A percentile compares a stretch with the other conserved stretches of the same genome.
phyloP scores from a whole-genome alignment of 306 rosid genomes.

The Vicia villosa region DNA sequence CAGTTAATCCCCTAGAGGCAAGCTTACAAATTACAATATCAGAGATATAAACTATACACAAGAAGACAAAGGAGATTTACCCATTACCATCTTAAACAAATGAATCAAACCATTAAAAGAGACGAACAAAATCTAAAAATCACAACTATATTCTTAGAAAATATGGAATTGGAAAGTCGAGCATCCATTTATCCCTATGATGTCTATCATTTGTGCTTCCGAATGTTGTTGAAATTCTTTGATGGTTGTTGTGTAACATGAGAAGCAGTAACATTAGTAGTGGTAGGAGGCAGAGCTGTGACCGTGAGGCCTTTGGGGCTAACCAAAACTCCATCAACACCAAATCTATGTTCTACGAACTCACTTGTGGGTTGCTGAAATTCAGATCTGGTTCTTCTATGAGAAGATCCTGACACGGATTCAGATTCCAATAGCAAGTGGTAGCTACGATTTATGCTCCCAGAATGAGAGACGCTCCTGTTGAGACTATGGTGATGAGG shows the following conservation, averaged over 20 bases:
- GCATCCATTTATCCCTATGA: no score
- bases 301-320: constrained; percentile 27
- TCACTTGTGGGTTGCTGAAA: constrained; percentile 48
- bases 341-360: constrained; percentile 42
- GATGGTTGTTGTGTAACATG: constrained; percentile 24
- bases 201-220: constrained; percentile 33
- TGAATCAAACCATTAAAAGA: constrained; percentile 25
- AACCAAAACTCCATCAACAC: constrained; percentile 28
- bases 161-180: background rate
- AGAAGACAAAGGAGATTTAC: constrained; percentile 19
- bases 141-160: background rate
- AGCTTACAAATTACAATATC: constrained; percentile 24
- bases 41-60: constrained; percentile 41
- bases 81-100: constrained; percentile 37
- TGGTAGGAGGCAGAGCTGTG: background rate
- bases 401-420: constrained; percentile 62
- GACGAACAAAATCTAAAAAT: constrained; percentile 7
- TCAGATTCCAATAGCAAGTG: constrained; percentile 53
- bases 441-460: constrained; percentile 67
- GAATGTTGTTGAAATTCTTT: constrained; percentile 30
- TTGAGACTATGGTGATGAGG: constrained; percentile 41
- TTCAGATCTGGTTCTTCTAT: constrained; percentile 69
- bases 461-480: constrained; percentile 57
- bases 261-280: constrained; percentile 12
- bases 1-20: constrained; percentile 1